phyloP scores from a whole-genome alignment of 495 filamentous ascomycete species.

The Penicillium paradoxum region DNA sequence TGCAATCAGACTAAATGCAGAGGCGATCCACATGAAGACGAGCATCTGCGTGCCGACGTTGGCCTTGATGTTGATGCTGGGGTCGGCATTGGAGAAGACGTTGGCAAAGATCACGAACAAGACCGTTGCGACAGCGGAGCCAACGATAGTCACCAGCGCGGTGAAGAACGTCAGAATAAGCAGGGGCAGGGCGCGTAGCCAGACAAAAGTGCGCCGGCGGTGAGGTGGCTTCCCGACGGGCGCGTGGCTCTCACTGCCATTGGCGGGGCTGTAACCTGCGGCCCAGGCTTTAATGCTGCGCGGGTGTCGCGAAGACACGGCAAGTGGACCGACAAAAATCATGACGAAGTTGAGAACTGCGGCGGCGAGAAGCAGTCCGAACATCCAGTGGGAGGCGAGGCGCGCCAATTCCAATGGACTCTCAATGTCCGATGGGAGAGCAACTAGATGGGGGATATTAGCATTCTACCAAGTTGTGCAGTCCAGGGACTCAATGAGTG shows the following conservation, averaged over 20 bases:
- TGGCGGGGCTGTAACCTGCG: constrained; percentile 7
- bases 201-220: constrained; percentile 44
- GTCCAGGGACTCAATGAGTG: not conserved
- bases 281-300: constrained; percentile 32
- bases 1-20: constrained; percentile 57
- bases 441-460: constrained; percentile 53
- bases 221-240: constrained; percentile 24
- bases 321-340: constrained; percentile 57
- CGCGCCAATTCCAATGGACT: constrained; percentile 68
- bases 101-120: constrained; percentile 75
- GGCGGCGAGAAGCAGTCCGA: constrained; percentile 74
- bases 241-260: constrained; percentile 15
- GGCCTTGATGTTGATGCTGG: constrained; percentile 69
- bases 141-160: constrained; percentile 62
- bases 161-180: constrained; percentile 56
- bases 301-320: constrained; percentile 49
- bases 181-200: constrained; percentile 48
- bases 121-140: constrained; percentile 68
- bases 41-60: constrained; percentile 71
- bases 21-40: constrained; percentile 83
- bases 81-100: constrained; percentile 56
- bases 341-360: constrained; percentile 62
- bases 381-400: constrained; percentile 85
- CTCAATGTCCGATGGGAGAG: constrained; percentile 66
- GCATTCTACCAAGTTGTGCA: not conserved